Base-by-base conservation (phyloP, 805 yeast species). In the Ogataea pilisensis region DNA sequence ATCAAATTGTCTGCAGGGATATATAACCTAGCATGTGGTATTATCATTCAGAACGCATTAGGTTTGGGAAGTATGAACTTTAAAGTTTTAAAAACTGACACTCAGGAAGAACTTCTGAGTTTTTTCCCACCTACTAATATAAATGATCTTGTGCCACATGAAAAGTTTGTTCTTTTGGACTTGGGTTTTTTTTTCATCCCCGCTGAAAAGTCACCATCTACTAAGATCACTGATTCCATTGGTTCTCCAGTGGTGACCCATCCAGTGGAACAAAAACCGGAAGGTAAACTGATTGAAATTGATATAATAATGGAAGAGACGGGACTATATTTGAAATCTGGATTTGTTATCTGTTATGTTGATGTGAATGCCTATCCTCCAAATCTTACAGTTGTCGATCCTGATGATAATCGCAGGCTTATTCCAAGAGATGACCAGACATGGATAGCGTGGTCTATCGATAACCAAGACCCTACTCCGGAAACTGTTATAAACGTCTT, bases 21-120 rank as follows among this genome's bases (percentile, higher is more conserved):
- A 12, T 76, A 76, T 53, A 75, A 75, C 46, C 53, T 76, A 22
- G 69, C 75, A 33, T 68, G 75, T 37, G 82, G 78, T 0, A 53
- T 76, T 20, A 72, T 75, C 6, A 61, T 76, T n/a, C 73, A 74
- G 38, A 70, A 72, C 44, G 76, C 75, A 1, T 62, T 66, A 38
- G 85, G 85, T 0, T 56, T 80, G 21, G 83, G 82, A 2, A 77
- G 82, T 13, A 75, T 80, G 14, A 69, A 70, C 48, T 78, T 79
- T 48, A 75, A 69, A 48, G 63, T 78, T 7, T 51, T 55, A 16
- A 64, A 64, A 25, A 54, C 58, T 20, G 54, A 54, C 2, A 47
- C 57, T 2, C 60, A 60, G 8, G 50, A 60, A 13, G 53, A 52
- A 17, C 45, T 64, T 19, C 62, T 70, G 38, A 65, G 69, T 1